These are phyloP conservation scores for Viridothelium virens DNA, from an alignment of 495 filamentous ascomycete species.

Conservation along the genomic window DNA sequence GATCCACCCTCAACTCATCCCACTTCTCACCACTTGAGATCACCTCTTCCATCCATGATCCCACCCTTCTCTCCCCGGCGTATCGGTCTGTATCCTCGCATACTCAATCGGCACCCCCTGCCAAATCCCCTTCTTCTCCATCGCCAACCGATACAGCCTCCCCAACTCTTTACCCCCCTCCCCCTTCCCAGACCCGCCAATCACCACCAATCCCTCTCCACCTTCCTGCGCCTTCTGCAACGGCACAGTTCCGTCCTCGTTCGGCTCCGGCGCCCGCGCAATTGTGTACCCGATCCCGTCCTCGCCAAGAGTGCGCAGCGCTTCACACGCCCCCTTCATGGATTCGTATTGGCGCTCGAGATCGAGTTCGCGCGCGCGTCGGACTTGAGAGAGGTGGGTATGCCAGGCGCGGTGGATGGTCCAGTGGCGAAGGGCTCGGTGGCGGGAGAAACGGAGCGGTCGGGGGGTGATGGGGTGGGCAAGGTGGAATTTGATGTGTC, in stretches of 20 bases:
- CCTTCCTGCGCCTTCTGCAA: slow-evolving; percentile 22
- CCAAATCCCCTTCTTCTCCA: slow-evolving; percentile 77
- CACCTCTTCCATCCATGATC: slow-evolving; percentile 60
- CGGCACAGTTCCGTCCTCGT: slow-evolving; percentile 1
- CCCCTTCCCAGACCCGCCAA: slow-evolving; percentile 48
- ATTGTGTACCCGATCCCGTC: slow-evolving; percentile 17
- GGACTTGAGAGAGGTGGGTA: slow-evolving; percentile 58
- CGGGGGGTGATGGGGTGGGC: slow-evolving; percentile 59
- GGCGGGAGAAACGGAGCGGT: slow-evolving; percentile 77
- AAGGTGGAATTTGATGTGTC: slow-evolving; percentile 59
- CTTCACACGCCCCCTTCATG: slow-evolving; percentile 75
- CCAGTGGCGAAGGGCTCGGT: slow-evolving; percentile 90
- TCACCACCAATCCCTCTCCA: slow-evolving; percentile 26
- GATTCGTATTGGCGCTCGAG: slow-evolving; percentile 68
- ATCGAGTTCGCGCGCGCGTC: slow-evolving; percentile 50
- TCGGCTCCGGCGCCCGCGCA: not conserved
- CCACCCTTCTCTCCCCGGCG: slow-evolving; percentile 63
- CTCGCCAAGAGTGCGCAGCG: slow-evolving; percentile 48
- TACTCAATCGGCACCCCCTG: slow-evolving; percentile 77
- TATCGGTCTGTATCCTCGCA: slow-evolving; percentile 73
- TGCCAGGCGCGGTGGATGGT: slow-evolving; percentile 96
- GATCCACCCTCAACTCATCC: not conserved
- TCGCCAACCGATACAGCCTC: slow-evolving; percentile 70
- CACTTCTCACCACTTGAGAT: not conserved
- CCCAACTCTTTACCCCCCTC: slow-evolving; percentile 59